Evolutionary conservation across 768 basidiomycete species (phyloP).

Genomic region (Dacryopinax primogenitus): DNA sequence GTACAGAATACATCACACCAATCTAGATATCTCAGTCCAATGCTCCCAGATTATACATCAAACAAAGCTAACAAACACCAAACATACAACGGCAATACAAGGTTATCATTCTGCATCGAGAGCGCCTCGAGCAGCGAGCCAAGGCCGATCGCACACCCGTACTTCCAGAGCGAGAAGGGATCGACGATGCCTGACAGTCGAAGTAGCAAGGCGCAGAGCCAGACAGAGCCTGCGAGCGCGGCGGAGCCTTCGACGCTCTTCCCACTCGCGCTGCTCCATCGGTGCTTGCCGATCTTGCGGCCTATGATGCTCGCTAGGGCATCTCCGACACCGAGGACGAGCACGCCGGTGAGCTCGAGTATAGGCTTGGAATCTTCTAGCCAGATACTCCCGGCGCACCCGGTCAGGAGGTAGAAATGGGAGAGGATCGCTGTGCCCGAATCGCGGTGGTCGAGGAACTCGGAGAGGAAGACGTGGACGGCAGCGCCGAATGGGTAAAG

Average conservation of each 20-base stretch:
- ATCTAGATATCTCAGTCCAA: neutral
- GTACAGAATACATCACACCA: neutral
- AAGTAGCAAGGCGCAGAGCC: constrained; percentile 55
- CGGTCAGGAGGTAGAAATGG: constrained; percentile 93
- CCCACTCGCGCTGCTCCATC: constrained; percentile 70
- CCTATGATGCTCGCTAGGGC: constrained; percentile 84
- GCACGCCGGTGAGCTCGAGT: constrained; percentile 67
- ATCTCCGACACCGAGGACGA: constrained; percentile 85
- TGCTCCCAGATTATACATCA: constrained; percentile 23
- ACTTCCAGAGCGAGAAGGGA: constrained; percentile 66
- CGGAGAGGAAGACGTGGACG: constrained; percentile 92
- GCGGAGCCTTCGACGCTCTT: constrained; percentile 89
- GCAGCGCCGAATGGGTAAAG: constrained; percentile 89
- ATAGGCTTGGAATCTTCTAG: constrained; percentile 66
- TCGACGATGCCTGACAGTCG: constrained; percentile 58
- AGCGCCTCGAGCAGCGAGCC: constrained; percentile 75
- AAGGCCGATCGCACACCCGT: constrained; percentile 47
- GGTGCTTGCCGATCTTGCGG: constrained; percentile 60
- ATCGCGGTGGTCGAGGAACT: constrained; percentile 92
- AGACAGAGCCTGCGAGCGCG: constrained; percentile 64
- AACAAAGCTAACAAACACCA: constrained; percentile 75
- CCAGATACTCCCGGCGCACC: constrained; percentile 90
- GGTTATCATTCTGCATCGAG: constrained; percentile 93
- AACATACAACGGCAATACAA: constrained; percentile 89
- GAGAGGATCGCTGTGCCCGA: constrained; percentile 90